Evolutionary conservation across 371 early-diverging fungal species (phyloP), one percentile per base, ranked within the genome.

Genomic region (Dinochytrium kinnereticum): DNA sequence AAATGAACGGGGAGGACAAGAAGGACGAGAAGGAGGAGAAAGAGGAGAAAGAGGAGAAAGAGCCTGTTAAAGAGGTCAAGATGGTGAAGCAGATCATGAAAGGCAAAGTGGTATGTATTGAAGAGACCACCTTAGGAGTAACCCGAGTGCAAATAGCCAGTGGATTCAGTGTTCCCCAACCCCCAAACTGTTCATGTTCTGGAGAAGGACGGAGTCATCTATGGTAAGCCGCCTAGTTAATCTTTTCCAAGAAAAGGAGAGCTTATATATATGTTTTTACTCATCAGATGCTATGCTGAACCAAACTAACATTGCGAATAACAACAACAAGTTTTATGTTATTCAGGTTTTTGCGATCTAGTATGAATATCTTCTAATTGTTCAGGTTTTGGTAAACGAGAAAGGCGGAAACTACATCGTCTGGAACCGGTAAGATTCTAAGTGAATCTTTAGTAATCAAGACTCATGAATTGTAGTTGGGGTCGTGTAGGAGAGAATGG

Each of bases 301-400:
- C 74, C 89, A 89, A 70, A 90, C 90, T 36, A 80, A 90, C 59
- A 87, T 90, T 68, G 69, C 71, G n/a, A 66, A 39, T 31, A 90
- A 90, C 80, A 89, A 87, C 82, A 90, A 90, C 84, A 90, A 90
- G 76, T 90, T 89, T 65, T 90, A 87, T 74, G 59, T 87, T 66
- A 81, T 90, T 70, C 90, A 90, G 72, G 78, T 90, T 17, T 15
- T 5, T 19, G 30, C 57, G 10, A 17, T 10, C 57, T 7, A 19
- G 57, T 10, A 55, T 10, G 57, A 55, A 5, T 55, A 55, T 7
- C 57, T 55, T 10, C 57, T 19, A 19, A n/a, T n/a, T n/a, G n/a
- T 30, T 30, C 61, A 61, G 61, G 37, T 61, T 24, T 24, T 61
- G 5, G 34, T 33, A 7, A 34, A 61, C 24, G 61, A 61, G 5